Base-by-base conservation (phyloP, 2,329 filamentous ascomycete species). In the Colletotrichum lini region DNA sequence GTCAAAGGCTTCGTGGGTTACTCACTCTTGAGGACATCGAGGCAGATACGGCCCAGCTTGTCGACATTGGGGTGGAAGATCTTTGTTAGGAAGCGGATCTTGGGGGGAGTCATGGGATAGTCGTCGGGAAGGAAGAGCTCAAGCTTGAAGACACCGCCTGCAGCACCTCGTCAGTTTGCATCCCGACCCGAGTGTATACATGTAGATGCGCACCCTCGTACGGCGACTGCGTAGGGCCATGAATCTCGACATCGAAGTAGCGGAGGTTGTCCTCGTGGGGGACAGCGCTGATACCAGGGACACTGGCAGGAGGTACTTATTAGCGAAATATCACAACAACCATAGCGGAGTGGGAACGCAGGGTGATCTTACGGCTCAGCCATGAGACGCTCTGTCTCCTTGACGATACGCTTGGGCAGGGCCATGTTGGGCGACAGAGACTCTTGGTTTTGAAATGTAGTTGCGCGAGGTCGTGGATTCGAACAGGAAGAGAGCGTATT, bases 21-120 rank as follows among this genome's bases (percentile, higher is more conserved):
- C 89, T 76, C 86, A 97, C 96, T 98, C 87, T 99, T 99, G 69
- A 99, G 85, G 44, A 99, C 96, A 80, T 99, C 96, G 60, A 99
- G 86, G 80, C 97, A 99, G 83, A 99, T 99, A 72, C 96, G 93
- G 72, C 96, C 96, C 2, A 99, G 90, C 84, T 97, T 97, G 82
- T 99, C 96, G 77, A 99, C 98, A 82, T 99, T 99, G 63, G 96
- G 96, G 82, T 99, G 97, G 84, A 98, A 99, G 82, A 99, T 98
- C 85, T 98, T 98, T 77, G 97, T 99, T 62, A 99, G 88, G 84
- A 99, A 99, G 66, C 96, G 94, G 79, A 99, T 98, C 87, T 98
- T 98, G 56, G 96, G 96, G 65, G 96, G 96, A 44, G 95, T 98
- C 96, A 99, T 99, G 52, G 96, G 96, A 82, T 99, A 99, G 85